Evolutionary conservation across 1,284 basidiomycete species (phyloP).

Genomic region (Mycosarcoma mackinlayi): DNA sequence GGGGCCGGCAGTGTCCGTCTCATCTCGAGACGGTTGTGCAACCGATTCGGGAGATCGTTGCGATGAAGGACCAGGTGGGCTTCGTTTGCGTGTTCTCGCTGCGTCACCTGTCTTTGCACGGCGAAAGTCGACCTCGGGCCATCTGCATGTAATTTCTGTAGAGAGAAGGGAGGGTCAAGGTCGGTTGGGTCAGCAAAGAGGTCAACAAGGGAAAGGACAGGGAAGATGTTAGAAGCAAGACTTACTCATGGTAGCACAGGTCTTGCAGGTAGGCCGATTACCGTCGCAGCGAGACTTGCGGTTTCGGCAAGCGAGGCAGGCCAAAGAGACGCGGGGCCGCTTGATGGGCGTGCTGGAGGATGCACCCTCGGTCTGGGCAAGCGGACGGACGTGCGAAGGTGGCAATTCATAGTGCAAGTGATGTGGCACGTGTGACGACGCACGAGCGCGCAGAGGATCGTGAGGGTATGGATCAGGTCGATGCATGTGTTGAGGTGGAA

Average conservation of each 20-base stretch:
- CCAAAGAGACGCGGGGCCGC: constrained; percentile 49
- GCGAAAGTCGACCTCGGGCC: constrained; percentile 53
- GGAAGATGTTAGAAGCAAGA: no score
- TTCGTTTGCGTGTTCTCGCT: constrained; percentile 28
- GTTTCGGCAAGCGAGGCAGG: constrained; percentile 48
- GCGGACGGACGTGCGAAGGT: constrained; percentile 12
- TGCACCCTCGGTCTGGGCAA: constrained; percentile 12
- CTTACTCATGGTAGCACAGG: constrained; percentile 50
- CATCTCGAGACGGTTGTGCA: constrained; percentile 10
- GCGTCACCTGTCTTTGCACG: constrained; percentile 47
- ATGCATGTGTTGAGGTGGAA: constrained; percentile 7
- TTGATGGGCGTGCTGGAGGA: constrained; percentile 32
- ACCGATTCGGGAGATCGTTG: constrained; percentile 26
- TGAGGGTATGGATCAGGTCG: constrained; percentile 21
- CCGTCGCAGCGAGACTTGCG: constrained; percentile 52
- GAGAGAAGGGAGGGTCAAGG: background rate
- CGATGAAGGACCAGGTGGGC: constrained; percentile 17
- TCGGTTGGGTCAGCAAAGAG: background rate
- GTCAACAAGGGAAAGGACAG: no score
- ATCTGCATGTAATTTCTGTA: constrained; percentile 49
- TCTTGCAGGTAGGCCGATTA: constrained; percentile 49
- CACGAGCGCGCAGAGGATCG: constrained; percentile 12
- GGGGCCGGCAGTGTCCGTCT: constrained; percentile 10
- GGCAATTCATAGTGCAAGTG: constrained; percentile 22
- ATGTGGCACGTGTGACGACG: constrained; percentile 22